phyloP scores from a whole-genome alignment of 2,329 filamentous ascomycete species.

The Cytospora piceae region DNA sequence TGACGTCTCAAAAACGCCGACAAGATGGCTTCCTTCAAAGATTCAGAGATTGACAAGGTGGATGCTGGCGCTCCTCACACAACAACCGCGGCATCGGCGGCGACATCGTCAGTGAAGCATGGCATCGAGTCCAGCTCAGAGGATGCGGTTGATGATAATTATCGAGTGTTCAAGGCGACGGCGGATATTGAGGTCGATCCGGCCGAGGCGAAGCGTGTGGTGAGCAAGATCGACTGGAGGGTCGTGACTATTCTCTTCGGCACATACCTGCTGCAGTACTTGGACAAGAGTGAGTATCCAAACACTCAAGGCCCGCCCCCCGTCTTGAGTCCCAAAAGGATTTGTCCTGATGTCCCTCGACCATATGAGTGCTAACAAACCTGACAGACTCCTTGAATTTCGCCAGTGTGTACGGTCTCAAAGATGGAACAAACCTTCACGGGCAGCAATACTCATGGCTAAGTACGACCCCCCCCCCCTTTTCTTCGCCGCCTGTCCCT shows the following conservation, averaged over 20 bases:
- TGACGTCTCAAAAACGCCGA: background rate
- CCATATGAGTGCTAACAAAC: background rate
- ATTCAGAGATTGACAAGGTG: conserved; percentile 21
- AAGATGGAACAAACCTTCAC: conserved; percentile 50
- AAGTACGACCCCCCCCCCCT: conserved; percentile 30
- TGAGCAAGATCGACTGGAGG: conserved; percentile 40
- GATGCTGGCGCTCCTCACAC: background rate
- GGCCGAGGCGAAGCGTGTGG: conserved; percentile 37
- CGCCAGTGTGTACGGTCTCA: conserved; percentile 52
- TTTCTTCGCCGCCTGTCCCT: background rate
- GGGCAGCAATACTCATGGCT: conserved; percentile 58
- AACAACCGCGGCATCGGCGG: background rate
- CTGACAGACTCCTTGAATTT: conserved; percentile 49
- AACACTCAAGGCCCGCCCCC: background rate
- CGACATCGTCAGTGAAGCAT: background rate
- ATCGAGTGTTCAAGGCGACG: conserved; percentile 37
- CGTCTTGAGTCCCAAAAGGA: background rate
- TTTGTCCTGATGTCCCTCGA: background rate
- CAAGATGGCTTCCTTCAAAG: conserved; percentile 22
- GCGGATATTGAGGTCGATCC: conserved; percentile 34
- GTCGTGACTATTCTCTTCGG: conserved; percentile 39
- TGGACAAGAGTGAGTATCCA: conserved; percentile 39
- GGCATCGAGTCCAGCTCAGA: conserved; percentile 32
- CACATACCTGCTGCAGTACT: conserved; percentile 41
- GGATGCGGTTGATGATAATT: conserved; percentile 39